phyloP scores from a whole-genome alignment of 768 basidiomycete genomes.

The Wakefieldia striispora region DNA sequence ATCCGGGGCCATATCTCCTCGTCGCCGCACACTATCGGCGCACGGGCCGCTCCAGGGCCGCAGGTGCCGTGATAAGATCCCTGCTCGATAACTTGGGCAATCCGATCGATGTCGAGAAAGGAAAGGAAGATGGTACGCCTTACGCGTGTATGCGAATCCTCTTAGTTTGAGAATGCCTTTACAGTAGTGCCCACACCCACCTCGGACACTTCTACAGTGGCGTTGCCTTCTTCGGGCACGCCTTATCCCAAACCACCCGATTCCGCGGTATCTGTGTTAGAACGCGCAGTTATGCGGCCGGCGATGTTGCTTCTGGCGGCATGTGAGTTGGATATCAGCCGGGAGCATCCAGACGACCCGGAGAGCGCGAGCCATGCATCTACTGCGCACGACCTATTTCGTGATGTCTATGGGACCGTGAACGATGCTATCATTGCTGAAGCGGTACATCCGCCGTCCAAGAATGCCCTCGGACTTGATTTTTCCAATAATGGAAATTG shows the following conservation, averaged over 20 bases:
- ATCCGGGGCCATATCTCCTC: constrained; percentile 32
- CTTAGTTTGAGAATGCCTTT: constrained; percentile 14
- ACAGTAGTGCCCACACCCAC: constrained; percentile 9
- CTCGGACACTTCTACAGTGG: constrained; percentile 8
- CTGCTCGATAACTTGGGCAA: constrained; percentile 17
- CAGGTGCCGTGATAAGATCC: constrained; percentile 27
- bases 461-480: constrained; percentile 27
- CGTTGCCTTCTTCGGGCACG: constrained; percentile 6
- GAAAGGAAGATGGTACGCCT: constrained; percentile 26
- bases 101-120: constrained; percentile 13
- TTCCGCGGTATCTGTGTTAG: constrained; percentile 7
- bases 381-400: constrained; percentile 29
- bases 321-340: constrained; percentile 33
- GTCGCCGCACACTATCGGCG: constrained; percentile 33
- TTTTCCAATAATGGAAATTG: constrained; percentile 14
- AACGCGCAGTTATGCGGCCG: constrained; percentile 22
- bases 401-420: constrained; percentile 28
- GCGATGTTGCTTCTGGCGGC: constrained; percentile 32
- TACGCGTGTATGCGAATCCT: constrained; percentile 8
- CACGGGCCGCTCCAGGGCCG: constrained; percentile 31
- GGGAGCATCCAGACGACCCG: constrained; percentile 20
- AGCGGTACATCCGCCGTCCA: constrained; percentile 8
- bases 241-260: constrained; percentile 9
- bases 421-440: constrained; percentile 20
- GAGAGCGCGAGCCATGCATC: constrained; percentile 20